Conservation (phyloP, 2,329 filamentous ascomycete genomes). For the Ophiosphaerella herpotricha region DNA sequence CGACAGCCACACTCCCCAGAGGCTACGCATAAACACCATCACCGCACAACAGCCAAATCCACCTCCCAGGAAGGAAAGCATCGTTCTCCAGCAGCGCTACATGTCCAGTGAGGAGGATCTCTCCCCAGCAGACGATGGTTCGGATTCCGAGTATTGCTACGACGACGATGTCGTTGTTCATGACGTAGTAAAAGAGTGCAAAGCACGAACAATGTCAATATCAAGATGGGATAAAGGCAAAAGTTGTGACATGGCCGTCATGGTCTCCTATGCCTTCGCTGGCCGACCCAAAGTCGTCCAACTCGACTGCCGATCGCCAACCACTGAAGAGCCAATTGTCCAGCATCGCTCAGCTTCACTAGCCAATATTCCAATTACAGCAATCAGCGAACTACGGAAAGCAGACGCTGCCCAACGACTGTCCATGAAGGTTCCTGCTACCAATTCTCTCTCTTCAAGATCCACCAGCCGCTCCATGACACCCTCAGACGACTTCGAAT, state of each 20-base stretch:
- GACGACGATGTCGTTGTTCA: constrained; percentile 37
- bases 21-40: constrained; percentile 39
- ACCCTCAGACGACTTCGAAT: constrained; percentile 24
- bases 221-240: constrained; percentile 39
- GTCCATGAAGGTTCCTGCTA: constrained; percentile 28
- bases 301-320: constrained; percentile 30
- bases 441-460: constrained; percentile 10
- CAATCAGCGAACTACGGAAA: constrained; percentile 34
- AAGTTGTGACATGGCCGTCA: constrained; percentile 44
- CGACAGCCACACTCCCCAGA: constrained; percentile 27
- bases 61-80: constrained; percentile 24
- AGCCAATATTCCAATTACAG: constrained; percentile 35
- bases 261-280: constrained; percentile 44
- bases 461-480: constrained; percentile 29
- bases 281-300: constrained; percentile 47
- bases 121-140: constrained; percentile 41
- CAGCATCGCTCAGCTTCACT: constrained; percentile 42
- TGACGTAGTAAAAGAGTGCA: constrained; percentile 31
- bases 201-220: constrained; percentile 40
- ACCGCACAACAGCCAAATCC: constrained; percentile 15
- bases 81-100: constrained; percentile 43
- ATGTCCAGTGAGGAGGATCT: constrained; percentile 47
- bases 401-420: constrained; percentile 31
- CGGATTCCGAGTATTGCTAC: constrained; percentile 36
- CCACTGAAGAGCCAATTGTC: constrained; percentile 18